Percentiles rank a stretch among this genome's conserved stretches.
These are phyloP conservation scores for Fusarium fracticaudum DNA, from an alignment of 2,329 filamentous ascomycete genomes.

Conservation along the genomic window DNA sequence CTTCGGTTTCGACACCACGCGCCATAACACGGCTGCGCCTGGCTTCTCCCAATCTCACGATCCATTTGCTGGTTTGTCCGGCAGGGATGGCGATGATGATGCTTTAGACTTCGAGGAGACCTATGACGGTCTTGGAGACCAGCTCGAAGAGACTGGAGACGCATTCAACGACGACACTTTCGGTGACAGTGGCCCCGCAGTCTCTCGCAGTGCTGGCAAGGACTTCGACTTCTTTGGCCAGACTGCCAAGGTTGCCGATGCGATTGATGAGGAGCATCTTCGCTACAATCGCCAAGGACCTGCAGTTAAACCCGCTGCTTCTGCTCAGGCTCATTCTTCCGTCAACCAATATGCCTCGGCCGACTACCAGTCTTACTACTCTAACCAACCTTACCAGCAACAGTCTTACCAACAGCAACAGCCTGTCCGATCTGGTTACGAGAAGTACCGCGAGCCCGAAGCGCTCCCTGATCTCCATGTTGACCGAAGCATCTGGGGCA, in stretches of 20 bases:
- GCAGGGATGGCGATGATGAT: constrained; percentile 68
- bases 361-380: constrained; percentile 43
- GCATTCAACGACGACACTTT: constrained; percentile 98
- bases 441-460: constrained; percentile 86
- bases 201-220: constrained; percentile 72
- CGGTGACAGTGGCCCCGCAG: constrained; percentile 55
- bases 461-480: constrained; percentile 91
- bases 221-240: constrained; percentile 98
- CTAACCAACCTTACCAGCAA: constrained; percentile 35
- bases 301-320: constrained; percentile 50
- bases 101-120: constrained; percentile 90
- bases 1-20: constrained; percentile 84
- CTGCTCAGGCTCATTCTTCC: constrained; percentile 44
- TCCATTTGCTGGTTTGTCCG: constrained; percentile 85
- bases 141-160: constrained; percentile 91
- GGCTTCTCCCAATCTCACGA: constrained; percentile 87
- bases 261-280: constrained; percentile 90
- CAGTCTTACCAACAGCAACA: constrained; percentile 58
- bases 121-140: constrained; percentile 92
- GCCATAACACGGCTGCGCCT: constrained; percentile 74
- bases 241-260: constrained; percentile 86
- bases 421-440: constrained; percentile 83
- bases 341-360: constrained; percentile 54
- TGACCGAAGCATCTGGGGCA: constrained; percentile 92
- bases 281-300: constrained; percentile 82